A percentile compares a stretch with the other conserved stretches of the same genome.
phyloP scores from a whole-genome alignment of 768 basidiomycete genomes.

The Tylopilus intermedius region DNA sequence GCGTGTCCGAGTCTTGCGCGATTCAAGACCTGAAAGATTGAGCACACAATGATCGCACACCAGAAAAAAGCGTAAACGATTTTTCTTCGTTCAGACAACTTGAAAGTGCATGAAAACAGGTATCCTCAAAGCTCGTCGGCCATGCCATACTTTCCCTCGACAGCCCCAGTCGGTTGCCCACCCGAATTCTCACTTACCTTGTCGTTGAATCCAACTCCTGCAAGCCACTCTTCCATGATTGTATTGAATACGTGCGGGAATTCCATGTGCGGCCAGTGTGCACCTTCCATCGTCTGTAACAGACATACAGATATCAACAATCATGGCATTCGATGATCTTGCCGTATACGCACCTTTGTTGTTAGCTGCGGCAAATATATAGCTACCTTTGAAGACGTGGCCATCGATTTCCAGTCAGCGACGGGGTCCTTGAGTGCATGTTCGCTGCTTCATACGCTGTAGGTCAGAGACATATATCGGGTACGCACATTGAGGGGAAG shows the following conservation, averaged over 20 bases:
- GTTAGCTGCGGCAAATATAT: slow-evolving; percentile 34
- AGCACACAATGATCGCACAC: too few relatives aligned
- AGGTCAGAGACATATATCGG: background rate
- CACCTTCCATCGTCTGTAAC: slow-evolving; percentile 44
- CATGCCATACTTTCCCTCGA: background rate
- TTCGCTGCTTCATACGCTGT: background rate
- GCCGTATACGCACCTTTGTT: slow-evolving; percentile 28
- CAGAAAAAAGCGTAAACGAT: too few relatives aligned
- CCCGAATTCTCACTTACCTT: background rate
- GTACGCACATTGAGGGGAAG: slow-evolving; percentile 35
- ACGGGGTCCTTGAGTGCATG: slow-evolving; percentile 36
- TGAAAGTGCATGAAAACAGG: too few relatives aligned
- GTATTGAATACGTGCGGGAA: slow-evolving; percentile 48
- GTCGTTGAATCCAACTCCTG: slow-evolving; percentile 1
- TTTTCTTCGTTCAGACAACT: too few relatives aligned
- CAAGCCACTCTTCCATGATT: slow-evolving; percentile 51
- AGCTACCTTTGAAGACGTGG: slow-evolving; percentile 24
- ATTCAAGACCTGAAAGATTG: too few relatives aligned
- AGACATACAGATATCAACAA: slow-evolving; percentile 23
- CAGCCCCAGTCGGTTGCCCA: background rate
- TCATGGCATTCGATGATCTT: slow-evolving; percentile 2
- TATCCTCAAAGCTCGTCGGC: slow-evolving; percentile 18
- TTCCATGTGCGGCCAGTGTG: slow-evolving; percentile 71
- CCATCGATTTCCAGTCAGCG: slow-evolving; percentile 37
- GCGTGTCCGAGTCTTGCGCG: too few relatives aligned